phyloP scores from a whole-genome alignment of 352 stramenopile species.

The Phytopythium delawarense region DNA sequence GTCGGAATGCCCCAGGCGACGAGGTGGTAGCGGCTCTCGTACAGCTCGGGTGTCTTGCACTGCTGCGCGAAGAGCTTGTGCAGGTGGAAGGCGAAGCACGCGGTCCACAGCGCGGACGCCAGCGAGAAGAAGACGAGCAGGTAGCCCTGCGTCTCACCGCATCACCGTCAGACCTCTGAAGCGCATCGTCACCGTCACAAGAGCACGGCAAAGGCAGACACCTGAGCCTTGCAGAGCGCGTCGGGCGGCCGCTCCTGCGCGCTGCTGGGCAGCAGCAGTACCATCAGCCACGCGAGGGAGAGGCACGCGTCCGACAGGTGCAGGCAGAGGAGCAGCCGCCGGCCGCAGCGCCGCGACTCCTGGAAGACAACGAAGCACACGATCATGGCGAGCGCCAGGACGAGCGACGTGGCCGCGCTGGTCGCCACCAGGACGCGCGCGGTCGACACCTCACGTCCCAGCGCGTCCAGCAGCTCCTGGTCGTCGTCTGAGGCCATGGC shows the following conservation, averaged over 20 bases:
- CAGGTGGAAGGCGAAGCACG: conserved; percentile 75
- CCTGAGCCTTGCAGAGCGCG: conserved; percentile 33
- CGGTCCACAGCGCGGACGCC: conserved; percentile 66
- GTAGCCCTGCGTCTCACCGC: conserved; percentile 36
- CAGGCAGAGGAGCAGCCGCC: conserved; percentile 59
- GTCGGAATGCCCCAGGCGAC: conserved; percentile 59
- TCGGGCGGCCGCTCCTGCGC: neutral
- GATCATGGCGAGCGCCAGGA: conserved; percentile 43
- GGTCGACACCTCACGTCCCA: conserved; percentile 25
- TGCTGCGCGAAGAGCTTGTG: conserved; percentile 54
- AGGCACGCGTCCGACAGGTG: conserved; percentile 48
- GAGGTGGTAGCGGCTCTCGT: conserved; percentile 65
- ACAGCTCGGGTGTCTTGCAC: conserved; percentile 56
- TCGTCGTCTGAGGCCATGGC: conserved; percentile 3
- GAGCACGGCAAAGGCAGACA: conserved; percentile 11
- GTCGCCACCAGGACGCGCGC: conserved; percentile 40
- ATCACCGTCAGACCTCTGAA: neutral
- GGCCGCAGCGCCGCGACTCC: conserved; percentile 61
- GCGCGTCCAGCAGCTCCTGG: conserved; percentile 7
- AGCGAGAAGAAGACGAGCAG: conserved; percentile 62
- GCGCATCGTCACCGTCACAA: neutral
- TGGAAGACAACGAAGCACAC: conserved; percentile 52
- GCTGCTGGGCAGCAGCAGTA: conserved; percentile 28
- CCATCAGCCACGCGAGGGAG: conserved; percentile 50
- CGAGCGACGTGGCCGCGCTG: conserved; percentile 37